A percentile compares a stretch with the other conserved stretches of the same genome.
phyloP scores from a whole-genome alignment of 164 flowering plant species.

The Protea cynaroides region DNA sequence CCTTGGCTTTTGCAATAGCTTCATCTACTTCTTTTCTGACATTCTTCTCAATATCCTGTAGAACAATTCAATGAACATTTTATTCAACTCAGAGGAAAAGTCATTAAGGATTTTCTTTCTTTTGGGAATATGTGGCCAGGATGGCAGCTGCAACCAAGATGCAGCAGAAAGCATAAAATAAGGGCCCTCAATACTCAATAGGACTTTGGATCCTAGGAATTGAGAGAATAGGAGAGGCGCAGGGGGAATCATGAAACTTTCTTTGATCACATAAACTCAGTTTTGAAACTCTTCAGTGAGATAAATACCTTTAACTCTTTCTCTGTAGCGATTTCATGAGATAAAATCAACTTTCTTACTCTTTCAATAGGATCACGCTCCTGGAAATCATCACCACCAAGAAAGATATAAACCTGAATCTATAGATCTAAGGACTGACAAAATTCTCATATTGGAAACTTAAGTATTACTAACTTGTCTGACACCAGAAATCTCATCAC shows the following conservation, averaged over 20 bases:
- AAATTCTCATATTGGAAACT: not conserved
- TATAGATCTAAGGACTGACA: not conserved
- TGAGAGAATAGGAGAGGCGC: not conserved
- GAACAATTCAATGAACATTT: not conserved
- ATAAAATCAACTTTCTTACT: conserved; percentile 64
- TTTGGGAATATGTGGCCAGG: too few relatives aligned
- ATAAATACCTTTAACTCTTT: conserved; percentile 78
- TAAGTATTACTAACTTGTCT: conserved; percentile 57
- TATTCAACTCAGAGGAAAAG: not conserved
- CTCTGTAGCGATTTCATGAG: conserved; percentile 81
- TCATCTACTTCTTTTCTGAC: conserved; percentile 90
- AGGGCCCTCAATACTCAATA: too few relatives aligned
- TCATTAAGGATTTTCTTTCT: too few relatives aligned
- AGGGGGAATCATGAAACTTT: not conserved
- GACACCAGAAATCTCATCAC: conserved; percentile 91
- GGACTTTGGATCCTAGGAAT: not conserved
- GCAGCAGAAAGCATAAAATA: too few relatives aligned
- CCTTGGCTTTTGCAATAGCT: conserved; percentile 96
- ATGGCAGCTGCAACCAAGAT: too few relatives aligned
- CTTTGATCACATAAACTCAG: not conserved
- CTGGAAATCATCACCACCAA: conserved; percentile 26
- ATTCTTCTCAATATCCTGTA: conserved; percentile 86
- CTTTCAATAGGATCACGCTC: conserved; percentile 99
- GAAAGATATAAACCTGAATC: not conserved
- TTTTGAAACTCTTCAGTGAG: not conserved